These are phyloP conservation scores for Excoecaria agallocha DNA, from an alignment of 345 rosid genomes.

Conservation along the genomic window DNA sequence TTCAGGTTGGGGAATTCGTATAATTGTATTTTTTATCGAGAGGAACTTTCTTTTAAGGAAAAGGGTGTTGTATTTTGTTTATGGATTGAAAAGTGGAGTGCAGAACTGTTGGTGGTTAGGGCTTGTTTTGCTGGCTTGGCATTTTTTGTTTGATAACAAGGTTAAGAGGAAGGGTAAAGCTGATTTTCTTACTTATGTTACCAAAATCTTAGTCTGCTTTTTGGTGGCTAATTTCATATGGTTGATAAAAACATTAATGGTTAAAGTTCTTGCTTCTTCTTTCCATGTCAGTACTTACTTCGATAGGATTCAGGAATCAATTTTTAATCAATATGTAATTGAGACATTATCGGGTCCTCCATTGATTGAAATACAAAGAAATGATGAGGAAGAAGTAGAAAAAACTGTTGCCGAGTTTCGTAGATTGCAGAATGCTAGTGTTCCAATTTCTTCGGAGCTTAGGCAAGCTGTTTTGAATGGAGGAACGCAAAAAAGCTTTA, in stretches of 20 bases:
- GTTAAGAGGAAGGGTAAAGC: constrained; percentile 39
- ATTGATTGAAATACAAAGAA: constrained; percentile 45
- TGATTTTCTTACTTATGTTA: constrained; percentile 45
- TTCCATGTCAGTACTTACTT: constrained; percentile 93
- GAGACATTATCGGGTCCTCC: constrained; percentile 83
- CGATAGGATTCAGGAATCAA: constrained; percentile 78
- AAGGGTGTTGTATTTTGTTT: constrained; percentile 74
- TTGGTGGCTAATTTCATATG: constrained; percentile 61
- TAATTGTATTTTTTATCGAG: constrained; percentile 74
- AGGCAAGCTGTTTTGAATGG: constrained; percentile 23
- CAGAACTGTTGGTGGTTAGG: constrained; percentile 88
- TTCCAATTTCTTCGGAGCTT: constrained; percentile 54
- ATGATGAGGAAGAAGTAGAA: constrained; percentile 47
- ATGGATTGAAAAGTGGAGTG: constrained; percentile 72
- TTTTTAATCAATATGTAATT: constrained; percentile 81
- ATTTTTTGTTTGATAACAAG: constrained; percentile 54
- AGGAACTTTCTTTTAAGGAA: constrained; percentile 72
- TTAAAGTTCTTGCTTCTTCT: constrained; percentile 78
- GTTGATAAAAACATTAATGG: constrained; percentile 80
- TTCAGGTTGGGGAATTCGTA: constrained; percentile 83
- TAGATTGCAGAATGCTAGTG: constrained; percentile 62
- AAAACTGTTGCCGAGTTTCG: constrained; percentile 45
- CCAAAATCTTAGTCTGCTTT: constrained; percentile 64
- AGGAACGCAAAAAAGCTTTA: constrained; percentile 35
- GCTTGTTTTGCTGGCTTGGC: constrained; percentile 70